Conservation (phyloP, 768 basidiomycete genomes). For the Hericium rajendrae region DNA sequence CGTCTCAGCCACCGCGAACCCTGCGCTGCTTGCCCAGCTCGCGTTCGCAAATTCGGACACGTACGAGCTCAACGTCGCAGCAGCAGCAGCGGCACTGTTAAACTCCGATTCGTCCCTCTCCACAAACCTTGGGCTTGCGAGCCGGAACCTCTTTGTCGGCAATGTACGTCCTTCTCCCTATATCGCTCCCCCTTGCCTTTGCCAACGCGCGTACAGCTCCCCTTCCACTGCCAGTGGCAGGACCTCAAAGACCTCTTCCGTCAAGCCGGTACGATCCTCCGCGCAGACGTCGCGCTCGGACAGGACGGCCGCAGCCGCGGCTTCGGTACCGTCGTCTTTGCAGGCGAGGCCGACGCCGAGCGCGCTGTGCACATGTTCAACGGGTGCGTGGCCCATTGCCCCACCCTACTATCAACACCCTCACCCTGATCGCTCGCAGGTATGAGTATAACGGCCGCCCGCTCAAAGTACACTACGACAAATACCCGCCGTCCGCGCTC, state of each 20-base stretch:
- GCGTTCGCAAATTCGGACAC: neutral
- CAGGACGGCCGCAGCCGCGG: slow-evolving; percentile 85
- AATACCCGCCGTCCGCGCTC: slow-evolving; percentile 41
- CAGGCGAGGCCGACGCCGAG: slow-evolving; percentile 75
- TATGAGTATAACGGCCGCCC: slow-evolving; percentile 82
- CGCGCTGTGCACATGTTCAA: slow-evolving; percentile 83
- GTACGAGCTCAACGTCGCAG: no score
- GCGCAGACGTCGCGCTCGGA: slow-evolving; percentile 86
- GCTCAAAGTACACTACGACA: slow-evolving; percentile 89
- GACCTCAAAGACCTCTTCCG: slow-evolving; percentile 95
- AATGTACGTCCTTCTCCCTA: slow-evolving; percentile 48
- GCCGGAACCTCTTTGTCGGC: slow-evolving; percentile 74
- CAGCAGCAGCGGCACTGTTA: no score
- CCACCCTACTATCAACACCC: no score
- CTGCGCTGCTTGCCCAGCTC: neutral
- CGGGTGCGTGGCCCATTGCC: slow-evolving; percentile 45
- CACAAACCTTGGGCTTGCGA: slow-evolving; percentile 1
- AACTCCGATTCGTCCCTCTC: no score
- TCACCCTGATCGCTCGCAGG: slow-evolving; percentile 28
- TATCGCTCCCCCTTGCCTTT: neutral
- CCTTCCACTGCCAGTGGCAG: slow-evolving; percentile 96
- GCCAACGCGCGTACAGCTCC: slow-evolving; percentile 41
- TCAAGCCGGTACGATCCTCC: slow-evolving; percentile 78
- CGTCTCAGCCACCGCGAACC: no score
- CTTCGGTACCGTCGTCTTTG: slow-evolving; percentile 86